Evolutionary conservation across 2,329 filamentous ascomycete genomes (phyloP).

Genomic region (Stachybotrys chlorohalonatus): DNA sequence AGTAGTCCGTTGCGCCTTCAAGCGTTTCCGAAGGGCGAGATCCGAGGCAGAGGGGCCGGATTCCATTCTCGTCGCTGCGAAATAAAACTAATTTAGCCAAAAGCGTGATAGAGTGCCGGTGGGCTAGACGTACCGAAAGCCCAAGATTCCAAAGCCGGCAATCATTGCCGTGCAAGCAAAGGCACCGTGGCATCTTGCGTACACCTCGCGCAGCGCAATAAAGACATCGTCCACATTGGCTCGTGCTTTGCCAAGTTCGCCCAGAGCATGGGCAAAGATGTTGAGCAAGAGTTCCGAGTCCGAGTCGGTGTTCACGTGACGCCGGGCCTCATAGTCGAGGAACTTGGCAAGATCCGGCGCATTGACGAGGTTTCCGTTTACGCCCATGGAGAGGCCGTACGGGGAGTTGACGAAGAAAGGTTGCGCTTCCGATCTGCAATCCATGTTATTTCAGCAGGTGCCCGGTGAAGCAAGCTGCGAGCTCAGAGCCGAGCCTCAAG

Average conservation of each 20-base stretch:
- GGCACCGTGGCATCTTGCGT: constrained; percentile 62
- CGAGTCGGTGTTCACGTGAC: constrained; percentile 85
- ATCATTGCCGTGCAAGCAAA: constrained; percentile 79
- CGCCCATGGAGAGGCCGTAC: constrained; percentile 23
- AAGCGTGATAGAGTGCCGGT: neutral
- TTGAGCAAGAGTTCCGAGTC: constrained; percentile 66
- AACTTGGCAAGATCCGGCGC: constrained; percentile 59
- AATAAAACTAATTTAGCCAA: constrained; percentile 41
- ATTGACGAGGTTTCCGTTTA: constrained; percentile 86
- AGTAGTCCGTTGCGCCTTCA: constrained; percentile 66
- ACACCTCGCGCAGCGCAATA: constrained; percentile 61
- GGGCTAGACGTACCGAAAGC: constrained; percentile 44
- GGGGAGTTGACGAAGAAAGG: constrained; percentile 84
- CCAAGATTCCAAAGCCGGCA: constrained; percentile 70
- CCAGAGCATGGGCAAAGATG: constrained; percentile 74
- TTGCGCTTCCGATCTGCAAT: constrained; percentile 68
- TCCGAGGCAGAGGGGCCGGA: constrained; percentile 73
- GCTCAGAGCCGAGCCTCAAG: neutral
- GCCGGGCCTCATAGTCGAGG: constrained; percentile 68
- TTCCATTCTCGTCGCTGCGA: constrained; percentile 43
- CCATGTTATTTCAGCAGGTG: constrained; percentile 21
- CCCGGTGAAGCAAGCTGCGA: neutral
- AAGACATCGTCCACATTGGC: constrained; percentile 74
- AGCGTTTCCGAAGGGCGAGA: constrained; percentile 57
- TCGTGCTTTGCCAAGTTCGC: constrained; percentile 71